Conservation (phyloP, 2,329 filamentous ascomycete species). For the Pseudovirgaria hyperparasitica region DNA sequence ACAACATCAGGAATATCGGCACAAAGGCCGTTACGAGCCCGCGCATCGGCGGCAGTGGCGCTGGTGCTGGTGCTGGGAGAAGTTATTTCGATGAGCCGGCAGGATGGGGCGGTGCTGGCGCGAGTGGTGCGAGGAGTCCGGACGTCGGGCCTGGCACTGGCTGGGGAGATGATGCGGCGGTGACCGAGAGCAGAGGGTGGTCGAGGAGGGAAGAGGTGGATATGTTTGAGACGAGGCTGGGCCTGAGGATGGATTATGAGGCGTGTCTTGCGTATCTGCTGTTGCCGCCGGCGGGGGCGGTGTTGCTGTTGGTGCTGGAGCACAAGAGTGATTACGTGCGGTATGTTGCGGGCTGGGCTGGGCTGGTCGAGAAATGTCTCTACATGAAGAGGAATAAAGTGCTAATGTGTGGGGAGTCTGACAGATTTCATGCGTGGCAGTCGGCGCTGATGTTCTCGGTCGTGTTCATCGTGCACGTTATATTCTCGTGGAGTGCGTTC, state of each 20-base stretch:
- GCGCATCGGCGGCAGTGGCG: conserved; percentile 21
- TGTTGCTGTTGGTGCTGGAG: conserved; percentile 74
- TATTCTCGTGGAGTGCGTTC: conserved; percentile 75
- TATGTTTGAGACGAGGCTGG: conserved; percentile 78
- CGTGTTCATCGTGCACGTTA: conserved; percentile 61
- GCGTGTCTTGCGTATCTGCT: conserved; percentile 79
- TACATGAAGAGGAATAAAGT: background rate
- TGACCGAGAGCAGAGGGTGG: conserved; percentile 17
- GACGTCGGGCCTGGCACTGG: conserved; percentile 16
- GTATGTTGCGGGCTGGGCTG: conserved; percentile 33
- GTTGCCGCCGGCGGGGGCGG: conserved; percentile 73
- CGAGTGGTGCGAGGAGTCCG: conserved; percentile 11
- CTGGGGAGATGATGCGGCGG: conserved; percentile 25
- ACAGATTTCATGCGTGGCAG: conserved; percentile 93
- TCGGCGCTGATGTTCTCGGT: conserved; percentile 70
- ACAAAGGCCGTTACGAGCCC: conserved; percentile 16
- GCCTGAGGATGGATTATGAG: conserved; percentile 77
- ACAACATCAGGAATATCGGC: too few relatives aligned
- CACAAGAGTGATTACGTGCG: conserved; percentile 95
- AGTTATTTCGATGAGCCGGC: conserved; percentile 14
- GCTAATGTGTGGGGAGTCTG: conserved; percentile 2
- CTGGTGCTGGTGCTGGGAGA: conserved; percentile 23
- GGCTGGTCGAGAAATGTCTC: conserved; percentile 5
- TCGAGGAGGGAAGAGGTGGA: conserved; percentile 58
- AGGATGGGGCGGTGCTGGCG: conserved; percentile 14